Percentiles rank a stretch among this genome's conserved stretches.
Evolutionary conservation across 208 protist genomes (phyloP).

Genomic region (Leptomonas seymouri): DNA sequence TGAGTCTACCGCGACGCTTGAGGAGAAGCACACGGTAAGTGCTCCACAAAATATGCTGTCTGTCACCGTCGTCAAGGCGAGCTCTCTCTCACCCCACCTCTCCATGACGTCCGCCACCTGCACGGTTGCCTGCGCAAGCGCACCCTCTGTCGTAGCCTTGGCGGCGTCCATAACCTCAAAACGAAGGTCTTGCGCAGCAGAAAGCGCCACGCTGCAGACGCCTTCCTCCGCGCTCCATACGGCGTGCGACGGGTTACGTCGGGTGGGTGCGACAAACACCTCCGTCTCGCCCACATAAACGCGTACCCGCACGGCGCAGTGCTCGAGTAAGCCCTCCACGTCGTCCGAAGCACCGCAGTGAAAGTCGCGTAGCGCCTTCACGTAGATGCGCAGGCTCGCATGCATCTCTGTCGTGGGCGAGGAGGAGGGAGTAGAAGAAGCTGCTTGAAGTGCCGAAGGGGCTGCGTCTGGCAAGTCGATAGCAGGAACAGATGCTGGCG

Average conservation of each 20-base stretch:
- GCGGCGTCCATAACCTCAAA: slow-evolving; percentile 59
- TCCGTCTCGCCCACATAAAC: slow-evolving; percentile 48
- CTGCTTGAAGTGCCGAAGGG: too few species aligned
- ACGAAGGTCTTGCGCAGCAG: slow-evolving; percentile 29
- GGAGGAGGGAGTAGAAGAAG: too few species aligned
- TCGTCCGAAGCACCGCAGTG: slow-evolving; percentile 24
- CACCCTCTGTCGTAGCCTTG: slow-evolving; percentile 9
- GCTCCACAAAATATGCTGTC: slow-evolving; percentile 15
- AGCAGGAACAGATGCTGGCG: too few species aligned
- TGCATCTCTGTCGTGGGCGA: too few species aligned
- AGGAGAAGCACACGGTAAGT: slow-evolving; percentile 38
- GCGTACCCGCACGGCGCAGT: slow-evolving; percentile 51
- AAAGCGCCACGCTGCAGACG: slow-evolving; percentile 29
- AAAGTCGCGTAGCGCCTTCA: slow-evolving; percentile 45
- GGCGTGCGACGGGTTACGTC: slow-evolving; percentile 34
- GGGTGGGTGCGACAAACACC: slow-evolving; percentile 44
- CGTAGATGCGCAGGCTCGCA: slow-evolving; percentile 36
- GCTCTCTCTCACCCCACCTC: slow-evolving; percentile 10
- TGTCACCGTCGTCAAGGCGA: slow-evolving; percentile 9
- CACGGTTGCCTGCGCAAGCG: slow-evolving; percentile 11
- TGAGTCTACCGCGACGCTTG: background rate
- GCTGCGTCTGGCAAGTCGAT: too few species aligned
- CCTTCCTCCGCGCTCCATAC: slow-evolving; percentile 47
- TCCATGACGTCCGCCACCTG: slow-evolving; percentile 29
- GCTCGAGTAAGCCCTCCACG: slow-evolving; percentile 43